Base-by-base conservation (phyloP, 2,329 filamentous ascomycete genomes). In the Ambrosiella xylebori region DNA sequence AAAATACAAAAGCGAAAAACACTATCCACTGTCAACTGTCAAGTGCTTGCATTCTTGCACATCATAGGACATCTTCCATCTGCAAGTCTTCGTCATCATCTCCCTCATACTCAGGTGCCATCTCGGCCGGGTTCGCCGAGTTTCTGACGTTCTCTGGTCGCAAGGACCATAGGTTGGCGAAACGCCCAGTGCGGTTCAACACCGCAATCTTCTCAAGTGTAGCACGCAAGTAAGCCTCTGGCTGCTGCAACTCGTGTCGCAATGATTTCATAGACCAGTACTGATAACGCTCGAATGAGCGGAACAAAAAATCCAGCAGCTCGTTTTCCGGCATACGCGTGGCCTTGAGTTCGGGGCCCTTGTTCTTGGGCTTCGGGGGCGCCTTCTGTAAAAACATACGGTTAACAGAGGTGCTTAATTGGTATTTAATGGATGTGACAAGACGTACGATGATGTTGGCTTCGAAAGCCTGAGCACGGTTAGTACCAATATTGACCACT, bases 181-280 rank as follows among this genome's bases (percentile, higher is more conserved):
- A 95, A 2, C 82, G 78, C 35, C 91, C 91, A 52, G 82, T 84
- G 69, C 89, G 87, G 67, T 94, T 84, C 61, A 95, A 72, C 17
- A 86, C 80, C 0, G 88, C 91, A 61, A 97, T 80, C 66, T 88
- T 82, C 62, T 90, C 85, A 63, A 98, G 72, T 0, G 84, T 85
- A 67, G 93, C 81, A 57, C 91, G 88, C 61, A 98, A 79, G 69
- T 90, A 97, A n/a, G 85, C 83, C 68, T 97, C 93, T 1, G 93
- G 93, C 71, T 98, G 93, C 61, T 84, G 80, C 44, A 94, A 79
- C 61, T 78, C 74, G 55, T 81, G 76, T 62, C 88, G 88, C 64
- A 98, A 79, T 4, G 85, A 81, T 66, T 88, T 90, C 76, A 97
- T 86, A n/a, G 86, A 83, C 90, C 91, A 98, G 71, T 93, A 97